phyloP scores from a whole-genome alignment of 345 rosid genomes.

The Bruguiera gymnorhiza region DNA sequence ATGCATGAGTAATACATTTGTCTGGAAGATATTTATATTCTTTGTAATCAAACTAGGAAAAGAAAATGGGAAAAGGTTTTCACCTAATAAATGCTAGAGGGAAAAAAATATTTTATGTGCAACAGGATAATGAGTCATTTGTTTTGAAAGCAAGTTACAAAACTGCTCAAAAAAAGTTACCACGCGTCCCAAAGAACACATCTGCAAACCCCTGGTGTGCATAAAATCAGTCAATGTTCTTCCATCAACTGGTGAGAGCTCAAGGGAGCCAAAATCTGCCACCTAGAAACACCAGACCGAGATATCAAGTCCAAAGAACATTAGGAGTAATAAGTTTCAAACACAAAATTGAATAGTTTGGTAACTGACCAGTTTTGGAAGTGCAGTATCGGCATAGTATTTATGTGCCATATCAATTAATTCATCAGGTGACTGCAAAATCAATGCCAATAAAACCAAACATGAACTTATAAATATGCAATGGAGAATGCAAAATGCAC shows the following conservation, averaged over 20 bases:
- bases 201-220: slow-evolving; percentile 37
- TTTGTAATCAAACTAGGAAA: too few species aligned
- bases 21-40: too few species aligned
- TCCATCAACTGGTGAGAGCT: slow-evolving; percentile 28
- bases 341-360: slow-evolving; percentile 5
- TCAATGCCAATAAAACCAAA: slow-evolving; percentile 4
- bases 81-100: neutral
- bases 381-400: slow-evolving; percentile 28
- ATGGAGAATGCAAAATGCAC: neutral
- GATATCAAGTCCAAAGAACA: slow-evolving; percentile 17
- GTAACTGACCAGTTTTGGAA: slow-evolving; percentile 42
- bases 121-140: neutral
- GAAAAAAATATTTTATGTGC: neutral
- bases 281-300: slow-evolving; percentile 19
- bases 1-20: too few species aligned
- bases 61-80: too few species aligned
- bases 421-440: slow-evolving; percentile 31
- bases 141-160: neutral
- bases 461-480: neutral
- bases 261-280: slow-evolving; percentile 27
- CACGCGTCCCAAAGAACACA: slow-evolving; percentile 40
- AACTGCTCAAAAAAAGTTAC: slow-evolving; percentile 13
- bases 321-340: neutral
- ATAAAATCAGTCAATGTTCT: slow-evolving; percentile 38
- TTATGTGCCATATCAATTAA: slow-evolving; percentile 36